Evolutionary conservation across 805 yeast species (phyloP), one percentile per base, ranked within the genome.

Genomic region (Schwanniomyces sp.): DNA sequence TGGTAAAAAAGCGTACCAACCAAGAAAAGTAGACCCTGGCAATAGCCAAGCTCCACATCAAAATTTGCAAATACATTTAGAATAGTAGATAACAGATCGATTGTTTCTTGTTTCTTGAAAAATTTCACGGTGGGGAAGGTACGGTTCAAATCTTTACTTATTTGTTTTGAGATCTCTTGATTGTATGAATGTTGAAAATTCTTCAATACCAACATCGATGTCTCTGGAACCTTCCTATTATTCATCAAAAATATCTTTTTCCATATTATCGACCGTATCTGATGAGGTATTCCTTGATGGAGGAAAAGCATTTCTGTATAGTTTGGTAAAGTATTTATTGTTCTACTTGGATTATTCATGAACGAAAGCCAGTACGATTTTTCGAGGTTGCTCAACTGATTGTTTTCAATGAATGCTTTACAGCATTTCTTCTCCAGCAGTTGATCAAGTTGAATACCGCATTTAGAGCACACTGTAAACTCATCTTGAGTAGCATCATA

Each of bases 21-120:
- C 40, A 83, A 65, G 55, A 84, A 84, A 24, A 84, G 75, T 16
- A 84, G 65, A 6, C 88, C 88, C 60, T 83, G 88, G 59, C 88
- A 83, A 57, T 83, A 83, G 9, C 88, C 88, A 53, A 83, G 78
- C 53, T 82, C 85, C 44, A 75, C 74, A 62, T 83, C 87, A 57
- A 80, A 83, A 52, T 82, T 79, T 42, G 84, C 80, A 55, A 79
- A 83, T 1, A 85, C 87, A 47, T 83, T 80, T 50, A 83, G 67
- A 27, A 83, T 76, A 25, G 76, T 75, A 34, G 81, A 82, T 47
- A 83, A 74, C 52, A 70, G 69, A 8, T 57, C 51, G 45, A 78
- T 72, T 18, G 81, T 80, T 16, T 67, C 64, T 14, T 61, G 66
- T 28, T 69, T 62, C 39, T 69, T 65, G 63, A 84, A 81, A 58